Evolutionary conservation across 2,329 filamentous ascomycete genomes (phyloP), one percentile per base, ranked within the genome.

Genomic region (Fusarium nodosum): DNA sequence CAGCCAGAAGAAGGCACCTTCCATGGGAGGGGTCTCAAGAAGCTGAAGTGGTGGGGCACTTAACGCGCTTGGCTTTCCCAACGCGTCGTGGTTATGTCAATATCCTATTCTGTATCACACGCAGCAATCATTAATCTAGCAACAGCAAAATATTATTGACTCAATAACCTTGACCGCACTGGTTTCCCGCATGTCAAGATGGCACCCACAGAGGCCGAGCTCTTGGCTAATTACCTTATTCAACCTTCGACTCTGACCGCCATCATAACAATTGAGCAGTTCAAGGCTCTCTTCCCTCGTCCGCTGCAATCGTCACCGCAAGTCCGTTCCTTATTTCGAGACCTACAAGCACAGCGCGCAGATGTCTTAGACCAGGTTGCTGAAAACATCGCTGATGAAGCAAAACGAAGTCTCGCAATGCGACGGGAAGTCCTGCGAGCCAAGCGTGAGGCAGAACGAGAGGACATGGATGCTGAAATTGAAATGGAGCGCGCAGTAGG

Each of bases 201-300:
- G 91, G 83, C 92, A 5, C 90, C 91, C 11, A 90, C 89, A 45
- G 94, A 97, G 81, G 84, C 87, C 58, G 86, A 88, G 30, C 92
- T 97, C 69, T 86, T 97, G 53, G 85, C 85, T 74, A 90, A 91
- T 79, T 97, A 95, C 78, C 88, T 97, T 61, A 86, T 97, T 36
- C 85, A 90, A 31, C 92, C 93, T 15, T 90, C 93, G 10, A 86
- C 91, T 30, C 84, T 97, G 38, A 90, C 91, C 42, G 87, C 90
- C 68, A 87, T 94, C 75, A 83, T 94, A 71, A 90, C 93, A 10
- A 85, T 94, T 47, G 85, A 89, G 60, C 87, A 93, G 69, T 97
- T 97, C 82, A 89, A 88, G 44, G 85, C 90, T 30, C 85, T 95
- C 42, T 96, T 97, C 75, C 93, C 93, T 13, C 87, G 85, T 52